phyloP scores from a whole-genome alignment of 1,284 basidiomycete genomes.

The Cryptococcus hybrid region DNA sequence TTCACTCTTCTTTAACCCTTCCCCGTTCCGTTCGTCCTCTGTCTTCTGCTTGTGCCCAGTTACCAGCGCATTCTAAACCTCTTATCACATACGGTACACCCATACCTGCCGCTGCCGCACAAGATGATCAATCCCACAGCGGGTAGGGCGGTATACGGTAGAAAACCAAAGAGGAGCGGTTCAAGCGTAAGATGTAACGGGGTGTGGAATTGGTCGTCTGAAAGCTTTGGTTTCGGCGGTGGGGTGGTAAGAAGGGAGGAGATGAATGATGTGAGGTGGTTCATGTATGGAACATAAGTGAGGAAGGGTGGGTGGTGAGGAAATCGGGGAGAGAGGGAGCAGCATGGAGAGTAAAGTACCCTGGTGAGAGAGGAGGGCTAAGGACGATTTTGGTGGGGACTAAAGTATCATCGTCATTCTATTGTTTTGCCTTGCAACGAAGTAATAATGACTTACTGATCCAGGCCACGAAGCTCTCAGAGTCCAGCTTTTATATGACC shows the following conservation, averaged over 20 bases:
- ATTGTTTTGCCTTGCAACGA: neutral
- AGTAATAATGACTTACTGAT: slow-evolving; percentile 18
- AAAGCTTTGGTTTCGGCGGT: neutral
- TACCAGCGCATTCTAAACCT: slow-evolving; percentile 8
- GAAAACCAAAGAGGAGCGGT: slow-evolving; percentile 30
- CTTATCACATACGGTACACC: slow-evolving; percentile 17
- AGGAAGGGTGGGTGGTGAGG: slow-evolving; percentile 11
- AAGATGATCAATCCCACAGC: slow-evolving; percentile 21
- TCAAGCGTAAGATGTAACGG: slow-evolving; percentile 29
- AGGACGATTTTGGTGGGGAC: slow-evolving; percentile 21
- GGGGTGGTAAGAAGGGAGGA: neutral
- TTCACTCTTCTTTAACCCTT: no score
- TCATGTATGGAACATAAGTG: neutral
- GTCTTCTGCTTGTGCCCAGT: neutral
- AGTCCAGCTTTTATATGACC: slow-evolving; percentile 24
- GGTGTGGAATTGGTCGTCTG: slow-evolving; percentile 7
- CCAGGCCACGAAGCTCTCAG: slow-evolving; percentile 41
- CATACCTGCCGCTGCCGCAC: slow-evolving; percentile 4
- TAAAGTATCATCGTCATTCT: slow-evolving; percentile 1
- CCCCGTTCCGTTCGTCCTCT: neutral
- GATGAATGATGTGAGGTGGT: neutral
- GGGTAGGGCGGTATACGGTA: slow-evolving; percentile 32
- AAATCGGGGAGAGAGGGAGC: slow-evolving; percentile 23
- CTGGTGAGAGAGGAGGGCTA: neutral
- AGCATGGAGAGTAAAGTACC: slow-evolving; percentile 13